phyloP scores from a whole-genome alignment of 2,329 filamentous ascomycete species.

The Botrytis byssoidea region DNA sequence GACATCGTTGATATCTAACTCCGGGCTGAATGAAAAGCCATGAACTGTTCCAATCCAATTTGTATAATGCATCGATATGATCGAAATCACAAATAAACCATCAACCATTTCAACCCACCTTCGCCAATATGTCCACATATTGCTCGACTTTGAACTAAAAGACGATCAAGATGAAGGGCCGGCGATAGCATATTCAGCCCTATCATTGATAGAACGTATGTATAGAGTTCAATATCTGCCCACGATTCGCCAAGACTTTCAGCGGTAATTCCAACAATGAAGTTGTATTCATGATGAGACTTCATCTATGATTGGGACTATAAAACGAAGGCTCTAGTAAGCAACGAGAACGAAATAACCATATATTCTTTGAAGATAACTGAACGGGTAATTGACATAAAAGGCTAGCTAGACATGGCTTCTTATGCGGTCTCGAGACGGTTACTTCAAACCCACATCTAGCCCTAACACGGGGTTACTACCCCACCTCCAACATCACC shows the following conservation, averaged over 20 bases:
- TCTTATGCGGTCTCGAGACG: background rate
- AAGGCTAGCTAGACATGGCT: background rate
- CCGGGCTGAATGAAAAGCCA: background rate
- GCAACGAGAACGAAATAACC: background rate
- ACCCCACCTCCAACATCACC: slow-evolving; percentile 3
- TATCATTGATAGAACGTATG: background rate
- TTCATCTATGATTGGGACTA: background rate
- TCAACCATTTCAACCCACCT: background rate
- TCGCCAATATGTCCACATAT: background rate
- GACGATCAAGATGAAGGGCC: background rate
- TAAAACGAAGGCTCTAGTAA: background rate
- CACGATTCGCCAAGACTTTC: background rate
- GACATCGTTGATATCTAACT: background rate
- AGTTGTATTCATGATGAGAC: background rate
- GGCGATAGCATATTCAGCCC: background rate
- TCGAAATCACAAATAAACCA: background rate
- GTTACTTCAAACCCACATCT: slow-evolving; percentile 2
- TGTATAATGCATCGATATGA: background rate
- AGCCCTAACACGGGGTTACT: slow-evolving; percentile 13
- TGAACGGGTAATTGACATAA: background rate
- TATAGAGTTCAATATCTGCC: background rate
- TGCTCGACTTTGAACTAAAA: background rate
- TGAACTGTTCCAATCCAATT: background rate
- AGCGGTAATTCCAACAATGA: background rate
- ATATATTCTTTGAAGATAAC: background rate